Evolutionary conservation across 495 filamentous ascomycete genomes (phyloP).

Genomic region (Tuber brumale): DNA sequence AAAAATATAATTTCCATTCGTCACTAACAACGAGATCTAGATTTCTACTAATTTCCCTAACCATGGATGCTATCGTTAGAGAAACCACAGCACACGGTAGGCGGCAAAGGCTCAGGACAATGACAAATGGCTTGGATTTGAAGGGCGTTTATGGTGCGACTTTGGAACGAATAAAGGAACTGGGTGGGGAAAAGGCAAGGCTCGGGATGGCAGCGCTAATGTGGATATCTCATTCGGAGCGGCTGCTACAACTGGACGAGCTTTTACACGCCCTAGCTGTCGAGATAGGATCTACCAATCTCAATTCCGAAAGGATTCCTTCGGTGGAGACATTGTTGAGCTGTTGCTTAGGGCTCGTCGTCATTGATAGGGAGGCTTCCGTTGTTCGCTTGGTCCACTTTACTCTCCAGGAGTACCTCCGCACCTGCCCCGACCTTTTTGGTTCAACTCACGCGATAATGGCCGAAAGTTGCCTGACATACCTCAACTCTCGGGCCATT

Average conservation of each 20-base stretch:
- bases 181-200: neutral
- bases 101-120: neutral
- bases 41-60: neutral
- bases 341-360: too few species aligned
- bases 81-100: neutral
- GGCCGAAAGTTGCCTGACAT: too few species aligned
- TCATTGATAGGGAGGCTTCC: too few species aligned
- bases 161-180: neutral
- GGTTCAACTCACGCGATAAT: too few species aligned
- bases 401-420: too few species aligned
- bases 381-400: too few species aligned
- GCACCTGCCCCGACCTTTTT: too few species aligned
- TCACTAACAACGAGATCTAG: neutral
- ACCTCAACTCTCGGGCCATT: too few species aligned
- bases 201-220: neutral
- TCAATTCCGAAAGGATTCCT: neutral
- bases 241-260: neutral
- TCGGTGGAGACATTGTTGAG: too few species aligned
- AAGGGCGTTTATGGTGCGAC: neutral
- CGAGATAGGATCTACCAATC: neutral
- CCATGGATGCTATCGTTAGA: neutral
- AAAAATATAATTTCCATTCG: neutral
- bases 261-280: neutral
- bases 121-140: neutral
- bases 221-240: neutral